Conservation (phyloP, 225 moss, liverwort and hornwort species). For the Pseudoscleropodium purum region DNA sequence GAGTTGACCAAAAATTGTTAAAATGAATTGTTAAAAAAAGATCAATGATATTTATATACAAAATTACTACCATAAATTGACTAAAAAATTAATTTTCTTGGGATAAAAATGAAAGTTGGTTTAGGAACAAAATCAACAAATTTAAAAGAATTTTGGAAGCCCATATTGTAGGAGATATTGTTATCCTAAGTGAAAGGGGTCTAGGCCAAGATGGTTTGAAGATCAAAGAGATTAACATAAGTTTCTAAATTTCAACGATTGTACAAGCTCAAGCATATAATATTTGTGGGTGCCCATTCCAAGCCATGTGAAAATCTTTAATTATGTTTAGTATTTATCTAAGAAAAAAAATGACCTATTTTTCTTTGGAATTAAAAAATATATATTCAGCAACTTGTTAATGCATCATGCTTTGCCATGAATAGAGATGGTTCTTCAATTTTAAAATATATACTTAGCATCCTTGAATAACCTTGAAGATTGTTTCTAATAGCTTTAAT, state of each 20-base stretch:
- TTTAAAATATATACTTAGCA: background rate
- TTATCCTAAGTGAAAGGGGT: background rate
- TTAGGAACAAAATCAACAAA: background rate
- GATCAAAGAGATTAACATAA: background rate
- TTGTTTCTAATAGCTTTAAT: background rate
- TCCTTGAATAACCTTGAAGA: background rate
- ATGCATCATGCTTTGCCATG: accelerated
- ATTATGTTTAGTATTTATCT: background rate
- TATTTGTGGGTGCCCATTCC: background rate
- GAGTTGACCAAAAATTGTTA: background rate
- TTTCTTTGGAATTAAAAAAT: background rate
- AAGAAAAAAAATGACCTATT: background rate
- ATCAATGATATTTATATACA: background rate
- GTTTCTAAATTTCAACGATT: background rate
- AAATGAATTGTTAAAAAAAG: background rate
- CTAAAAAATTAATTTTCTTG: background rate
- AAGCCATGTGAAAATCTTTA: background rate
- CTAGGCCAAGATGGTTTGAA: background rate
- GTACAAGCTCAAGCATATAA: background rate
- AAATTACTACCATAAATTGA: background rate
- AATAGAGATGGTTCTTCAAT: background rate
- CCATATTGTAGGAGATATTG: background rate
- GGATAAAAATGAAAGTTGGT: background rate
- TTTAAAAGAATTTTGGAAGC: background rate
- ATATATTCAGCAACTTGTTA: background rate